These are phyloP conservation scores for Betula pendula DNA, from an alignment of 306 rosid species.

Conservation along the genomic window DNA sequence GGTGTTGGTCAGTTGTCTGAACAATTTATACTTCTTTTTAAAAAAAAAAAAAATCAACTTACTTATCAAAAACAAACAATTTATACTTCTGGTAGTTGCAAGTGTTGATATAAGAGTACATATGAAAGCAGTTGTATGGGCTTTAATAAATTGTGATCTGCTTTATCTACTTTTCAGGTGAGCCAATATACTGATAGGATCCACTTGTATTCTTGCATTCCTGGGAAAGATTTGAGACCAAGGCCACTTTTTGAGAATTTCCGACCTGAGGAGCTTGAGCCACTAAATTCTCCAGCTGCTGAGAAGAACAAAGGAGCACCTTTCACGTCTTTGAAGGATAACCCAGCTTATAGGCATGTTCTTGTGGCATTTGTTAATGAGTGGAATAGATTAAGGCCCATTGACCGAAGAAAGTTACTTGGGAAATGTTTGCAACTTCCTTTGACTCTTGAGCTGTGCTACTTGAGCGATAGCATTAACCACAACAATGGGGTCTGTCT, in stretches of 20 bases:
- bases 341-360: slow-evolving; percentile 46
- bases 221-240: slow-evolving; percentile 77
- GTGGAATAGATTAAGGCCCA: slow-evolving; percentile 81
- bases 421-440: slow-evolving; percentile 96
- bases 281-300: slow-evolving; percentile 39
- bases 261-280: slow-evolving; percentile 82
- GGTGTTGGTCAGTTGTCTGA: background rate
- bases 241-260: slow-evolving; percentile 76
- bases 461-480: slow-evolving; percentile 69
- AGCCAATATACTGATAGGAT: slow-evolving; percentile 91
- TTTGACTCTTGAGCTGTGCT: slow-evolving; percentile 72
- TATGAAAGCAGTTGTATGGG: background rate
- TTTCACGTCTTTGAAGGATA: slow-evolving; percentile 40
- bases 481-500: slow-evolving; percentile 63
- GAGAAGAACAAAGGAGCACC: slow-evolving; percentile 36
- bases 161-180: slow-evolving; percentile 53
- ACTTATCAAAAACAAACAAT: too few relatives aligned
- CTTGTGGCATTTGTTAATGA: slow-evolving; percentile 61
- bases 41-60: too few relatives aligned
- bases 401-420: slow-evolving; percentile 69
- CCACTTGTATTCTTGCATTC: slow-evolving; percentile 82
- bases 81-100: background rate
- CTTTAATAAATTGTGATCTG: slow-evolving; percentile 15
- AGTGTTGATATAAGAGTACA: background rate
- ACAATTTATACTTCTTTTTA: background rate